phyloP scores from a whole-genome alignment of 805 yeast species.

The Komagataella ulmi region DNA sequence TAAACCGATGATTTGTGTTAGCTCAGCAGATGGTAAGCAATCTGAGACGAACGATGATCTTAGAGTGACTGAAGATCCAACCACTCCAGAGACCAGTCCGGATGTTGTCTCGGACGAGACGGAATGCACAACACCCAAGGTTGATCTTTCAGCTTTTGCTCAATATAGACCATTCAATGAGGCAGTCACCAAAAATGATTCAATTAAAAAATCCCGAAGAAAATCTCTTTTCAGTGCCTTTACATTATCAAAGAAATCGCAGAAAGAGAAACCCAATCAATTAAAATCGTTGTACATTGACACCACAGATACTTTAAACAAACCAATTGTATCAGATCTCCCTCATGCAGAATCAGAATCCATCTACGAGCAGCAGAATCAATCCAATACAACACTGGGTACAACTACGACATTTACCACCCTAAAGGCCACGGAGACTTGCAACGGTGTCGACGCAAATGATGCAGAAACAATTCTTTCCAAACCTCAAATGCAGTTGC shows the following conservation, averaged over 20 bases:
- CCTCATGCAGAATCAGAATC: neutral
- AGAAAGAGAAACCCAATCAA: neutral
- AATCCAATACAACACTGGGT: constrained; percentile 1
- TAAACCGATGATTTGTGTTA: neutral
- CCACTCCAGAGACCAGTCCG: neutral
- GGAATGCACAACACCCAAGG: neutral
- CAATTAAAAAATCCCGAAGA: constrained; percentile 7
- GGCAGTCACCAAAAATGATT: neutral
- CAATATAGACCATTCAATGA: neutral
- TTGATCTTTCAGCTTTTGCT: neutral
- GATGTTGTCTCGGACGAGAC: neutral
- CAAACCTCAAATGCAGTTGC: neutral
- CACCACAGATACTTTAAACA: neutral
- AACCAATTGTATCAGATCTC: neutral
- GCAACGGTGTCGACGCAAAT: neutral
- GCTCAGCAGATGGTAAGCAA: neutral
- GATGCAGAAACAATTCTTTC: neutral
- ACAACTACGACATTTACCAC: constrained; percentile 1
- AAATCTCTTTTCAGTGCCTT: constrained; percentile 15
- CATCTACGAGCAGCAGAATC: neutral
- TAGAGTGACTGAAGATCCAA: neutral
- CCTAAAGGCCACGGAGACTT: neutral
- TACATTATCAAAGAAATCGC: constrained; percentile 4
- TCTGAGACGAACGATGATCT: neutral
- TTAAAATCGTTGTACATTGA: neutral